Conservation (phyloP, 345 rosid species). For the Eucalyptus tenuipes region DNA sequence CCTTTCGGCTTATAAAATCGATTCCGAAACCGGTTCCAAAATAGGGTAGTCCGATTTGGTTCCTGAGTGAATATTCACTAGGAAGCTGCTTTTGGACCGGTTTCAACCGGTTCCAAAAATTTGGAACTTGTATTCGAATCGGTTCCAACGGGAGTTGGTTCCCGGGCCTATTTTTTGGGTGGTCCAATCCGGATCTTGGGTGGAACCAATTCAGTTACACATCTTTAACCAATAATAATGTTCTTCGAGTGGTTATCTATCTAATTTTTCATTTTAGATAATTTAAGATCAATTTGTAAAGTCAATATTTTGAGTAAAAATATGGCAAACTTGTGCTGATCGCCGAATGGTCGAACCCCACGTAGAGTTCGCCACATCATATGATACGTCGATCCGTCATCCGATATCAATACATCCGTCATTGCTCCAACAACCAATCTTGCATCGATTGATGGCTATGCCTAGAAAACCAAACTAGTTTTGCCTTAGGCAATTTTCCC, state of each 20-base stretch:
- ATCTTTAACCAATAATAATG: background rate
- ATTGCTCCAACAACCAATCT: background rate
- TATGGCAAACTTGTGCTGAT: background rate
- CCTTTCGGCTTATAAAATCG: rapidly evolving
- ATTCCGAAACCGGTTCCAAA: rapidly evolving
- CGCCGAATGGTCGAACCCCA: background rate
- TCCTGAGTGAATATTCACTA: rapidly evolving
- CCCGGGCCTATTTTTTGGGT: rapidly evolving
- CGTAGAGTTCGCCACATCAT: background rate
- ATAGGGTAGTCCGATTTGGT: rapidly evolving
- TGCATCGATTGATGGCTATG: background rate
- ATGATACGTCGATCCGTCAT: background rate
- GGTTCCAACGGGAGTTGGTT: too few species aligned
- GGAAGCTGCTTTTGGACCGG: rapidly evolving
- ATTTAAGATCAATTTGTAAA: background rate
- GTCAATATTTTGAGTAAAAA: too few species aligned
- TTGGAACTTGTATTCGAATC: too few species aligned
- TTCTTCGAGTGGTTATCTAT: rapidly evolving
- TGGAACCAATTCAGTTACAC: rapidly evolving
- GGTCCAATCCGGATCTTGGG: rapidly evolving
- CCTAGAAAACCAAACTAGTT: background rate
- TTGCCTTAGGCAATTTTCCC: background rate
- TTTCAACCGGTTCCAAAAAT: rapidly evolving
- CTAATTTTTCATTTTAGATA: background rate
- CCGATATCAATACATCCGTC: background rate